Conservation (phyloP, 306 rosid genomes). For the Cicer arietinum region DNA sequence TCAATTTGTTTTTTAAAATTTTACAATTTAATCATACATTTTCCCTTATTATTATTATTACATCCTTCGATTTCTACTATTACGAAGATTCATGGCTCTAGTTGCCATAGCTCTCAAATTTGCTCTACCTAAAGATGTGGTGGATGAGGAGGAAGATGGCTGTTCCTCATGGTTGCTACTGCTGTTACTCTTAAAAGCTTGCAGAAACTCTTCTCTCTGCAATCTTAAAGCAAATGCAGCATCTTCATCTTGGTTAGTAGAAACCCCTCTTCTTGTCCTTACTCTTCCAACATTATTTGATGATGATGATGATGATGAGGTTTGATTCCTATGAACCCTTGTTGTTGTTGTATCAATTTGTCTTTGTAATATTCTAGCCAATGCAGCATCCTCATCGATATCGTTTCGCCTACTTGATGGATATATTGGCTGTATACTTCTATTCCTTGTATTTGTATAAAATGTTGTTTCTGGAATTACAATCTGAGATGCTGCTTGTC, state of each 20-base stretch:
- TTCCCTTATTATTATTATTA: not conserved
- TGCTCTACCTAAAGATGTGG: slow-evolving; percentile 57
- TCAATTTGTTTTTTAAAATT: too few species aligned
- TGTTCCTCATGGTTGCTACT: slow-evolving; percentile 35
- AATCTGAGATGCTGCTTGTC: slow-evolving; percentile 42
- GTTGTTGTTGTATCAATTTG: slow-evolving; percentile 17
- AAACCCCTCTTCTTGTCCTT: slow-evolving; percentile 55
- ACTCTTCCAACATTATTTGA: slow-evolving; percentile 26
- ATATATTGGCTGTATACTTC: slow-evolving; percentile 29
- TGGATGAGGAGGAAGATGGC: slow-evolving; percentile 43
- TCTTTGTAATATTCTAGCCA: slow-evolving; percentile 49
- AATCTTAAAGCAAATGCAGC: slow-evolving; percentile 84
- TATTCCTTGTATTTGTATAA: slow-evolving; percentile 50
- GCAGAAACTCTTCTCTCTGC: slow-evolving; percentile 92
- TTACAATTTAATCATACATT: too few species aligned
- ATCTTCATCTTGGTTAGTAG: slow-evolving; percentile 74
- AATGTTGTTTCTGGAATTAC: slow-evolving; percentile 57
- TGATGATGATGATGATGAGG: slow-evolving; percentile 11
- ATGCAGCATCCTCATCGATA: slow-evolving; percentile 38
- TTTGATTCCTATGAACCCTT: slow-evolving; percentile 37
- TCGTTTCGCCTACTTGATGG: slow-evolving; percentile 43
- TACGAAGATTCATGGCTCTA: slow-evolving; percentile 61
- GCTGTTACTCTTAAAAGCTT: slow-evolving; percentile 59
- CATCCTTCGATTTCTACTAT: slow-evolving; percentile 49
- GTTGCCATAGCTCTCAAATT: slow-evolving; percentile 80